Evolutionary conservation across 2,329 filamentous ascomycete genomes (phyloP), one percentile per base, ranked within the genome.

Genomic region (Orbilia ellipsospora): DNA sequence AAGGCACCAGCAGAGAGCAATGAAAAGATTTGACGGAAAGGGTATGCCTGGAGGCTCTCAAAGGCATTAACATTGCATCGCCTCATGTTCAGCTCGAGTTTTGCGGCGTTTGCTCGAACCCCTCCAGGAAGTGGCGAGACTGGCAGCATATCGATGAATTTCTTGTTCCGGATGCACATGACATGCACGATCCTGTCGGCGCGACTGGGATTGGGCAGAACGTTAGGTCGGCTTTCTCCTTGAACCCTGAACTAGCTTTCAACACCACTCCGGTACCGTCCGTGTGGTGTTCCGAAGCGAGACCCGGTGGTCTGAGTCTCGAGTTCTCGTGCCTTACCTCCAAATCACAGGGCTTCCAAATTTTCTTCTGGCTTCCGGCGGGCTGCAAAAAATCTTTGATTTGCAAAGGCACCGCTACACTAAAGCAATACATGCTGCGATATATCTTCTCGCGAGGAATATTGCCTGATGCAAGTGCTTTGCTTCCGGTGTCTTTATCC

Each of bases 401-500:
- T 31, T 26, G 13, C 18, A n/a, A 8, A 44, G 31, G 8, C 15
- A 23, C 1, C 8, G 10, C 16, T 63, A 23, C 26, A 10, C 8
- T 44, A 28, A 50, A 13, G 23, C 26, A 48, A 28, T 50, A 56
- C 31, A 13, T 36, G 1, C 31, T 10, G 44, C 61, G 50, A 48
- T 59, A 31, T 18, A 8, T 10, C 28, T 28, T n/a, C 3, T 18
- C 10, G 16, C 50, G 28, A 50, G 65, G 50, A 16, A 55, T 45
- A 69, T 61, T 69, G 65, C 56, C 45, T 40, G 20, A 55, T 69
- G 65, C 40, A 54, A 23, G 40, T 63, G 42, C 23, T 61, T 40
- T 18, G 50, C 36, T 45, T 36, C 31, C 31, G 6, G 31, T 6
- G 31, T 36, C 10, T 36, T 36, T 36, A 36, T 36, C 31, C 31